Percentiles rank a stretch among this genome's conserved stretches.
Evolutionary conservation across 306 rosid genomes (phyloP).

Genomic region (Vigna trinervia): DNA sequence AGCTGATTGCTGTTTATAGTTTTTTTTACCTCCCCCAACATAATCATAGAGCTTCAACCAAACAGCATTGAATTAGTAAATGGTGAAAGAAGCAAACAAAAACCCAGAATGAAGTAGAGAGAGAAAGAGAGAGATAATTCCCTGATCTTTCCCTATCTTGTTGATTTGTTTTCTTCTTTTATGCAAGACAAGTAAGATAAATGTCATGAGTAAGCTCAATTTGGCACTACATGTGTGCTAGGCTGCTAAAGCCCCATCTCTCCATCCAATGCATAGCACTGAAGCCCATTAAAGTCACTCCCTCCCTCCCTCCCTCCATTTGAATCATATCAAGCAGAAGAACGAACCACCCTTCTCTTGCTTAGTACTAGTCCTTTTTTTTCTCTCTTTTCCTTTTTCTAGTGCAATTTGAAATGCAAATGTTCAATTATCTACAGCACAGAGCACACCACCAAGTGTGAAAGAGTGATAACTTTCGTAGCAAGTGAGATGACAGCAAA

Average conservation of each 20-base stretch:
- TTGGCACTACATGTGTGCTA: slow-evolving; percentile 48
- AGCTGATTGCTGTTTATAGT: no score
- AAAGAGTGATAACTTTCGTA: neutral
- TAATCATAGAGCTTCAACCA: no score
- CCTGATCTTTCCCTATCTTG: slow-evolving; percentile 34
- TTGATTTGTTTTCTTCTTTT: slow-evolving; percentile 59
- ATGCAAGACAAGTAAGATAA: slow-evolving; percentile 50
- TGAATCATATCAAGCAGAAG: neutral
- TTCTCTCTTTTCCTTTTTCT: neutral
- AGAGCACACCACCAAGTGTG: neutral
- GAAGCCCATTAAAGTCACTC: slow-evolving; percentile 4
- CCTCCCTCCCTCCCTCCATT: neutral
- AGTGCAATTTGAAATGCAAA: neutral
- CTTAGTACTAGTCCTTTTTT: neutral
- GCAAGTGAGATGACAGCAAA: slow-evolving; percentile 43
- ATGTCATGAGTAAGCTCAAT: slow-evolving; percentile 43
- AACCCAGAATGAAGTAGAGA: no score
- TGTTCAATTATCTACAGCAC: neutral
- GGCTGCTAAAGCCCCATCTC: slow-evolving; percentile 12
- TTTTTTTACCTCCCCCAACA: no score
- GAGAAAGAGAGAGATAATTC: no score
- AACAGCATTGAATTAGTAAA: no score
- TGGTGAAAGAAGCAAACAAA: no score
- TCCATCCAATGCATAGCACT: slow-evolving; percentile 25
- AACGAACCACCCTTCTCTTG: slow-evolving; percentile 16